Evolutionary conservation across 805 yeast genomes (phyloP), one percentile per base, ranked within the genome.

Genomic region (Ogataea angusta): DNA sequence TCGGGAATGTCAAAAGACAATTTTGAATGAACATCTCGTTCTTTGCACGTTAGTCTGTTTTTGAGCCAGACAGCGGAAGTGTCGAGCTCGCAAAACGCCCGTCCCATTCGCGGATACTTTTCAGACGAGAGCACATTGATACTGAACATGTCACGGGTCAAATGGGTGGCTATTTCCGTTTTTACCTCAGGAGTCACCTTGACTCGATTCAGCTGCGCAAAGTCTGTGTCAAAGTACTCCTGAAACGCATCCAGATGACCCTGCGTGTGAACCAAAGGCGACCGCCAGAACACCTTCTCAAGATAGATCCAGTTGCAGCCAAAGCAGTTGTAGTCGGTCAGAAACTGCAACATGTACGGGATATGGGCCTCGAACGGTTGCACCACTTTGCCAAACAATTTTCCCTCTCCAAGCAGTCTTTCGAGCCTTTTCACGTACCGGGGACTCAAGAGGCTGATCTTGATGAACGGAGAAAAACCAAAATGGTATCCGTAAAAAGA

Each of bases 401-500:
- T 62, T 0, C 81, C 81, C 18, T 57, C 72, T 17, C 67, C 60
- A 49, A 62, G 72, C 35, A 63, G 72, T 73, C 42, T 61, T 3
- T 82, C 66, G 5, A 88, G 59, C 39, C 85, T 69, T 3, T 75
- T 64, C 14, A 69, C 63, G 49, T 78, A 76, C 4, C 74, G 56
- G 0, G 95, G 93, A 45, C 80, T 78, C 9, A 82, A 54, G 10
- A 89, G 56, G 34, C 78, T 73, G 2, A 93, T 74, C 59, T 88
- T 89, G 52, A 85, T 75, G 53, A 76, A 84, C 1, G 75, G 63
- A n/a, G 67, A 52, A 65, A 78, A 75, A 0, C 88, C 88, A 2
- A 76, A 69, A 48, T 78, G 78, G 58, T 74, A 91, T 0, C 98
- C 98, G 58, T 93, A 93, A 35, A 90, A 82, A 0, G 95, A 91